These are phyloP conservation scores for Colletotrichum paranaense DNA, from an alignment of 2,329 filamentous ascomycete species.

Conservation along the genomic window DNA sequence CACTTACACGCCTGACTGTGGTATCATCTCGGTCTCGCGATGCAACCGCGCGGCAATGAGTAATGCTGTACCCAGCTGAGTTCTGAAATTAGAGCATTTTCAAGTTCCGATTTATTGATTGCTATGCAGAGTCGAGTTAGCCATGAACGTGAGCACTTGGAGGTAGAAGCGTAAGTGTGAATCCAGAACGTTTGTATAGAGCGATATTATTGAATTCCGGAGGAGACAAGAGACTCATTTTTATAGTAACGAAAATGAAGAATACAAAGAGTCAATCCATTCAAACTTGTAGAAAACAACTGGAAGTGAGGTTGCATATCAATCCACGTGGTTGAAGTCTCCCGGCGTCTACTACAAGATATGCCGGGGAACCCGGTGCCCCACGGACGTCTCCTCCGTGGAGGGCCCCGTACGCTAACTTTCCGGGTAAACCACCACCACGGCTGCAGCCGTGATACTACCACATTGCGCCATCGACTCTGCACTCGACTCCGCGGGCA, in stretches of 20 bases:
- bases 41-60: neutral
- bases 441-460: neutral
- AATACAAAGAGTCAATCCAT: no score
- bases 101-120: neutral
- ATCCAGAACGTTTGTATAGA: neutral
- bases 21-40: neutral
- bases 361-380: no score
- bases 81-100: neutral
- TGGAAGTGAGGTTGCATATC: neutral
- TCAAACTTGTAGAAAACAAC: neutral
- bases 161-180: neutral
- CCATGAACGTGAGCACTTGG: no score
- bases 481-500: neutral
- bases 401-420: neutral
- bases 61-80: neutral
- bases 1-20: neutral
- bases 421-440: neutral
- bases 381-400: neutral
- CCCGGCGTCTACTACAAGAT: neutral
- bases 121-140: neutral
- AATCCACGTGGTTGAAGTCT: neutral
- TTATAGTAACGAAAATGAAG: no score
- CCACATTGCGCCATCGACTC: no score
- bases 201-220: neutral
- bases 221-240: neutral